Evolutionary conservation across 1,284 basidiomycete species (phyloP).

Genomic region (Sphagnurus paluster): DNA sequence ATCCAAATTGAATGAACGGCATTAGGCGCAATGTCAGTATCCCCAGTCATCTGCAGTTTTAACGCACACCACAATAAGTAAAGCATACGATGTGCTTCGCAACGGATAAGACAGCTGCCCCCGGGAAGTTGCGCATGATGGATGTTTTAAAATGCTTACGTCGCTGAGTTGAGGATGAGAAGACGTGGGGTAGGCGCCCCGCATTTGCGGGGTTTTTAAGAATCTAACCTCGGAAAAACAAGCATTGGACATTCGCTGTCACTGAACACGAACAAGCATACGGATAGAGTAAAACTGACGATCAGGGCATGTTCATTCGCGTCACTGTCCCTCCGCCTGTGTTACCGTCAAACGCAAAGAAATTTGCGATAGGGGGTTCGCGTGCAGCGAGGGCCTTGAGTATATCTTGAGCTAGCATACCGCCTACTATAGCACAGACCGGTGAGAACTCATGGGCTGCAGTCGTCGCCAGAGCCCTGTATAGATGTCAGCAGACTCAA

Average conservation of each 20-base stretch:
- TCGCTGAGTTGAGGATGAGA: neutral
- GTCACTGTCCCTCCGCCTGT: conserved; percentile 74
- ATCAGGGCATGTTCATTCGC: conserved; percentile 46
- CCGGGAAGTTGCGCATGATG: conserved; percentile 4
- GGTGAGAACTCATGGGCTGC: conserved; percentile 87
- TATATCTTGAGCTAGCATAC: conserved; percentile 93
- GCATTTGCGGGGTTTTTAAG: conserved; percentile 9
- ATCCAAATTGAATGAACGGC: neutral
- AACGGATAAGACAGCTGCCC: no score
- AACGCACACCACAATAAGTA: no score
- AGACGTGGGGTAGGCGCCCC: conserved; percentile 1
- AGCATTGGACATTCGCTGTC: conserved; percentile 6
- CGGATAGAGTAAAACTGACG: conserved; percentile 10
- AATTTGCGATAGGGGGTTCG: conserved; percentile 91
- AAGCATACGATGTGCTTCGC: no score
- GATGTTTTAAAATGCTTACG: neutral
- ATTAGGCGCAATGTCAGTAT: neutral
- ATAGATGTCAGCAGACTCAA: conserved; percentile 12
- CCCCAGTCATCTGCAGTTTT: conserved; percentile 10
- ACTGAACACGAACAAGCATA: conserved; percentile 11
- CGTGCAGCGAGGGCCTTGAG: conserved; percentile 88
- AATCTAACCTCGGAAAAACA: conserved; percentile 16
- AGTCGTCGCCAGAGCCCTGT: conserved; percentile 63
- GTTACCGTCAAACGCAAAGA: conserved; percentile 87
- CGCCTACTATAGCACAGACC: conserved; percentile 90